These are phyloP conservation scores for Diutina sp. DNA, from an alignment of 1,139 yeast species.

Conservation along the genomic window DNA sequence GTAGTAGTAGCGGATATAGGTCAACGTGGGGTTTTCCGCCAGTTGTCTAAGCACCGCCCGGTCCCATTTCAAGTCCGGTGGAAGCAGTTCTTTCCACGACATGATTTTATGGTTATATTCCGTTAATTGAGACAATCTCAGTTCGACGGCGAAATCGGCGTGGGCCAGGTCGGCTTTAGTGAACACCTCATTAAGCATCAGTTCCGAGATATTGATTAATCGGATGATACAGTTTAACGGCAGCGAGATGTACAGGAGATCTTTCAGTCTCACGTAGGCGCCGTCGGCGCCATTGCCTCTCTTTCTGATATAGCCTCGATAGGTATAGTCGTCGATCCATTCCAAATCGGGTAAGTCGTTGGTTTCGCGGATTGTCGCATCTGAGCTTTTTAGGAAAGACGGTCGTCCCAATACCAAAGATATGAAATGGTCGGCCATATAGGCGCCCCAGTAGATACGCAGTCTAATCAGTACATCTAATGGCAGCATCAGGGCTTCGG, in stretches of 20 bases:
- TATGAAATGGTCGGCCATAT: conserved; percentile 51
- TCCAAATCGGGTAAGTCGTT: conserved; percentile 48
- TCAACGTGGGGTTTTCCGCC: conserved; percentile 38
- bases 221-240: conserved; percentile 35
- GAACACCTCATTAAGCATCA: conserved; percentile 42
- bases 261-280: conserved; percentile 9
- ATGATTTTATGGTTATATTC: conserved; percentile 36
- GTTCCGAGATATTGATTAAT: conserved; percentile 39
- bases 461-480: conserved; percentile 43
- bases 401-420: conserved; percentile 49
- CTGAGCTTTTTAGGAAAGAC: conserved; percentile 39
- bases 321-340: conserved; percentile 38
- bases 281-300: conserved; percentile 4
- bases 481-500: conserved; percentile 14
- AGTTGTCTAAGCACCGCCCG: conserved; percentile 23
- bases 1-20: conserved; percentile 44
- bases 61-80: conserved; percentile 39
- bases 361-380: conserved; percentile 50
- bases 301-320: conserved; percentile 15
- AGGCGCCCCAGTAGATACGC: conserved; percentile 57
- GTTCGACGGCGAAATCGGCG: conserved; percentile 12
- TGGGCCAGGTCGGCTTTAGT: conserved; percentile 17
- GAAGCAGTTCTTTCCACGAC: conserved; percentile 36
- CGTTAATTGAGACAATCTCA: conserved; percentile 25
- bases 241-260: conserved; percentile 29